Conservation (phyloP, 345 rosid genomes). For the Firmiana major region DNA sequence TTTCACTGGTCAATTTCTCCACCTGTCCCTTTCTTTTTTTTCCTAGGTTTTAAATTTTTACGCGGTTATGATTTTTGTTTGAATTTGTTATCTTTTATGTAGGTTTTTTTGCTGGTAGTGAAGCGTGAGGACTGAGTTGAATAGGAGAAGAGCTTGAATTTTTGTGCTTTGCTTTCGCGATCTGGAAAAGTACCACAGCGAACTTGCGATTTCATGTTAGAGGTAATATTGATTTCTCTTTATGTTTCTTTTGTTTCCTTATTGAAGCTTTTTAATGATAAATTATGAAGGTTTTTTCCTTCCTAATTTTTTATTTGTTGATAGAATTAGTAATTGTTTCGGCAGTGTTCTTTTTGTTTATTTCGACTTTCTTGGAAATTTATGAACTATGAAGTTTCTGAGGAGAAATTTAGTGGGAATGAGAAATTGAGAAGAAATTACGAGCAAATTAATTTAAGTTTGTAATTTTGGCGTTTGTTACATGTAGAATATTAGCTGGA, state of each 20-base stretch:
- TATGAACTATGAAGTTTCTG: background rate
- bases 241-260: background rate
- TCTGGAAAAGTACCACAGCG: background rate
- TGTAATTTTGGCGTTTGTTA: background rate
- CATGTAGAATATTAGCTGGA: background rate
- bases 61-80: background rate
- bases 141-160: background rate
- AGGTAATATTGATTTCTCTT: conserved; percentile 8
- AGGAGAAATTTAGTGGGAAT: background rate
- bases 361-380: background rate
- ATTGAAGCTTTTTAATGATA: background rate
- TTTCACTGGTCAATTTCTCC: conserved; percentile 9
- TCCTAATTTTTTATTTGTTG: background rate
- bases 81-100: background rate
- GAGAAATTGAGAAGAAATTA: background rate
- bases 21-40: background rate
- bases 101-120: conserved; percentile 2
- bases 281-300: background rate
- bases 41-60: background rate
- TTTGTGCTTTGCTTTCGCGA: background rate
- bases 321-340: background rate
- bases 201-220: background rate
- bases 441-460: background rate
- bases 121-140: background rate
- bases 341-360: background rate